Evolutionary conservation across 768 basidiomycete genomes (phyloP), one percentile per base, ranked within the genome.

Genomic region (Auriscalpium microsporum): DNA sequence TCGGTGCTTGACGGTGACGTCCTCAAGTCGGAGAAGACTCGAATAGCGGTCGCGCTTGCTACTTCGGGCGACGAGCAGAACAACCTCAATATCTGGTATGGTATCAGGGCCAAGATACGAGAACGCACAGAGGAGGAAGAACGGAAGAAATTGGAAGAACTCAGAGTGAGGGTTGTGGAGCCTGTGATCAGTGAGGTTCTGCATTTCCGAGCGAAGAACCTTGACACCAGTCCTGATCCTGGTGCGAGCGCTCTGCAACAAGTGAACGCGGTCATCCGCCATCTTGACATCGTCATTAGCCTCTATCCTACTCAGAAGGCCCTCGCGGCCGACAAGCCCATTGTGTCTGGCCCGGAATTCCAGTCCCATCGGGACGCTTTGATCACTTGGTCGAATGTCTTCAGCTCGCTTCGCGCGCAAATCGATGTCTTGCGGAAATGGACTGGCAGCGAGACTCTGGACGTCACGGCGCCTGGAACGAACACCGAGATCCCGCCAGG

Each of bases 1-100:
- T 95, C 94, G 34, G 95, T 98, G 23, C 78, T 99, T 47, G 82
- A 83, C 34, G 94, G 96, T 10, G 94, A 98, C 64, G 93, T 99
- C 10, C 81, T 99, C 60, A 91, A 87, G 67, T 88, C 91, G 0
- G 96, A 98, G 73, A 96, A 93, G 72, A 89, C 88, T 23, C 83
- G 96, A 55, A 94, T 97, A 57, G 87, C 88, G 33, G 84, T 83
- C 48, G 88, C 83, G 14, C 73, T 92, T 50, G 82, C 86, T 59
- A 79, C 83, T 19, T 78, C 81, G 17, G 77, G 77, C 8, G 84
- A 89, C 55, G 83, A 86, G 71, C 80, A 86, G 70, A 78, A 83
- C 65, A 80, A 79, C 68, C 71, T 81, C 46, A 83, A 85, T 61
- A 79, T 91, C 55, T 99, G 95, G 94, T 75, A 94, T 55, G 91